A percentile compares a stretch with the other conserved stretches of the same genome.
Evolutionary conservation across 2,329 filamentous ascomycete genomes (phyloP).

Genomic region (Leptodontidium sp.): DNA sequence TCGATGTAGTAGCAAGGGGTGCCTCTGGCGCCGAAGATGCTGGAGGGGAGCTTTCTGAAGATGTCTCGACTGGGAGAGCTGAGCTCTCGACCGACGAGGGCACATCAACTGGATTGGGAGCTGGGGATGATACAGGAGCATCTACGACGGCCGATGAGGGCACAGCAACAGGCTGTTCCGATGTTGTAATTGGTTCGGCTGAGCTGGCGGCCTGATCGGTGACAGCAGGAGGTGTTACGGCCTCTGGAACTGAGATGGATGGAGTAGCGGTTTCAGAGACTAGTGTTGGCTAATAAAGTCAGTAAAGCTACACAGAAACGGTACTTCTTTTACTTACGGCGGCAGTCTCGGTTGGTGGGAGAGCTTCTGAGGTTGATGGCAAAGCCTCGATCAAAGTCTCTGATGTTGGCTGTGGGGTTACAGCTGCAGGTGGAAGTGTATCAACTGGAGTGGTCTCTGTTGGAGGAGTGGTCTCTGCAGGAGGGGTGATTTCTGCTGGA

Average conservation of each 20-base stretch:
- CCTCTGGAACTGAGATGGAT: slow-evolving; percentile 12
- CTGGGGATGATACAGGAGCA: not conserved
- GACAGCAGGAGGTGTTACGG: slow-evolving; percentile 11
- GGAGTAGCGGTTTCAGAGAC: slow-evolving; percentile 13
- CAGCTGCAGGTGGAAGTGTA: not conserved
- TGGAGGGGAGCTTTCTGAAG: not conserved
- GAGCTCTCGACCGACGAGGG: not conserved
- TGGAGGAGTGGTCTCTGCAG: not conserved
- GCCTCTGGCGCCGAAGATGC: too few relatives aligned
- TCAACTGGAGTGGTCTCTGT: not conserved
- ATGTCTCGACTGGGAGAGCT: not conserved
- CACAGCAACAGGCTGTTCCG: slow-evolving; percentile 4
- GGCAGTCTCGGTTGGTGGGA: slow-evolving; percentile 1
- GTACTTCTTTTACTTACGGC: not conserved
- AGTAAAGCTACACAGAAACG: not conserved
- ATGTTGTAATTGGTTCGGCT: slow-evolving; percentile 1
- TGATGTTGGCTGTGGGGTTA: not conserved
- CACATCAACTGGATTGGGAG: not conserved
- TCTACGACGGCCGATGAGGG: slow-evolving; percentile 4
- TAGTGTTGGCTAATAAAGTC: not conserved
- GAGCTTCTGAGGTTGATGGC: slow-evolving; percentile 1
- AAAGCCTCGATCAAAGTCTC: slow-evolving; percentile 7
- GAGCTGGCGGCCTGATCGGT: slow-evolving; percentile 3
- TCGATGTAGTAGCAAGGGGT: not conserved
- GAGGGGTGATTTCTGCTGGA: not conserved